Base-by-base conservation (phyloP, 169 alveolate species). In the Perkinsus chesapeaki region DNA sequence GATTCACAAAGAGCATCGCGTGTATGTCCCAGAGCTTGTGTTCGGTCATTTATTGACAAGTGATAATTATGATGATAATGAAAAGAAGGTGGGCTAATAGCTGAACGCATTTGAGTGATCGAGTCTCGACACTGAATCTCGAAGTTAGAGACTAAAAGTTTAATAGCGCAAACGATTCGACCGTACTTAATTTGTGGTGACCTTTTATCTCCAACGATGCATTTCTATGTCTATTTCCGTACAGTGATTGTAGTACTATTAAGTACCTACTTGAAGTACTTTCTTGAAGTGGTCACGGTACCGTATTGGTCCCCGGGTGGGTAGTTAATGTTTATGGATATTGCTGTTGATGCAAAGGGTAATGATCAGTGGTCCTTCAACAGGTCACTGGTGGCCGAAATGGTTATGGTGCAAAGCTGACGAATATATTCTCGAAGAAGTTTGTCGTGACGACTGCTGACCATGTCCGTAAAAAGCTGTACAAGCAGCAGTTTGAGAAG, bases 371-470 rank as follows among this genome's bases (percentile, higher is more conserved):
- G n/a, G n/a, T n/a, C n/a, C n/a, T n/a, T n/a, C n/a, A 19, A 47
- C 97, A 99, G 93, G 99, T 99, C 23, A 99, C 99, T 0, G 99
- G 99, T 5, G 99, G 99, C 16, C 96, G 99, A 93, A 99, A 99
- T 96, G 99, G 99, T 19, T 99, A 96, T 95, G 99, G 99, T 3
- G 99, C 99, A 27, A 99, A 99, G 95, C 97, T 99, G 91, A 98
- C 99, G 12, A 99, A 99, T 96, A 99, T 99, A 7, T 99, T 98
- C 96, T 98, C 99, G 39, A 97, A 96, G 60, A 98, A 98, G 94
- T 99, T 99, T 95, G 95, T 96, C 82, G 12, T 47, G 39, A 91
- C 91, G 5, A 91, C 82, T 3, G 72, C 43, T 93, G 23, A 73
- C 27, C 39, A 37, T 60, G 72, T 38, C 36, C 43, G 73, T 91